Conservation (phyloP, 257 asterid species). For the Przewalskia tangutica region DNA sequence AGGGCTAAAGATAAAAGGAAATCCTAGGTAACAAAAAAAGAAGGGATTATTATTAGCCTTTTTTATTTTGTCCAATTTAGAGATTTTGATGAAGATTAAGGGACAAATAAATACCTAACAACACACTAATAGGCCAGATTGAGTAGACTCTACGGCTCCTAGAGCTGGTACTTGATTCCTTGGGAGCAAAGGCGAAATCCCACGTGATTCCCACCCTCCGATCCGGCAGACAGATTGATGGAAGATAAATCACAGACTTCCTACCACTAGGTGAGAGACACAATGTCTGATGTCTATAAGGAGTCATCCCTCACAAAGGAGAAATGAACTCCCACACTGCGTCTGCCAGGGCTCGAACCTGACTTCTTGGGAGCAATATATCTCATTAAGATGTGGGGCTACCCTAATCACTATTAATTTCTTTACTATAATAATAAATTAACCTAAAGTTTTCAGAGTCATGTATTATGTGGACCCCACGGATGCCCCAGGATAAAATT, state of each 20-base stretch:
- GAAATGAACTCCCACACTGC: too few species aligned
- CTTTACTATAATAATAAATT: not conserved
- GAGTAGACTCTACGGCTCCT: conserved; percentile 19
- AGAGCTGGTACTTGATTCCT: not conserved
- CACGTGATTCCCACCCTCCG: too few species aligned
- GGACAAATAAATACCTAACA: conserved; percentile 7
- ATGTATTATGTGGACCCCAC: not conserved
- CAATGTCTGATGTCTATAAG: too few species aligned
- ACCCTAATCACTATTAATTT: not conserved
- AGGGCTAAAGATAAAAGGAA: conserved; percentile 19
- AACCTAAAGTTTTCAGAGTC: not conserved
- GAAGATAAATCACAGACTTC: too few species aligned
- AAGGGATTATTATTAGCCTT: not conserved
- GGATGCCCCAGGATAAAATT: too few species aligned
- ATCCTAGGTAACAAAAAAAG: conserved; percentile 16
- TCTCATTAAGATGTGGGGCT: not conserved
- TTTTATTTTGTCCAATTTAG: not conserved
- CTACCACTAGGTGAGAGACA: too few species aligned
- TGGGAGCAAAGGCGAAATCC: too few species aligned
- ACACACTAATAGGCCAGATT: not conserved
- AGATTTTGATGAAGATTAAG: conserved; percentile 9
- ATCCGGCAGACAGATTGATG: too few species aligned
- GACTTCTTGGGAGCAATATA: too few species aligned
- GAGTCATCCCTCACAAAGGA: too few species aligned
- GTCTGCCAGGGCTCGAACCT: too few species aligned